phyloP scores from a whole-genome alignment of 257 asterid genomes.

The Paraleonurus japonicus region DNA sequence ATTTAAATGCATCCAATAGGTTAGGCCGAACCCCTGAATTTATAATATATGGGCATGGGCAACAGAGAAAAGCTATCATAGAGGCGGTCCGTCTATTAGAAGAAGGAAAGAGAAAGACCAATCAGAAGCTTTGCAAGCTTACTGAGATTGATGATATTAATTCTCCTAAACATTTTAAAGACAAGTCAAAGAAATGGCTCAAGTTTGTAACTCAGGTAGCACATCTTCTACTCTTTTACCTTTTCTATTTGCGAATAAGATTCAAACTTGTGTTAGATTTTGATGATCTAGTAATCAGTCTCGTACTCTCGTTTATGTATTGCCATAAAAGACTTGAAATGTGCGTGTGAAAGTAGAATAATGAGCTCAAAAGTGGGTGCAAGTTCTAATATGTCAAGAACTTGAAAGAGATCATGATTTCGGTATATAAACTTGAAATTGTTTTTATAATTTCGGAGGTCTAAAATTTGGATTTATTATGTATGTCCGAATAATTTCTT shows the following conservation, averaged over 20 bases:
- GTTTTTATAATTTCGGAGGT: neutral
- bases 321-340: neutral
- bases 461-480: slow-evolving; percentile 11
- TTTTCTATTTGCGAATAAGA: slow-evolving; percentile 10
- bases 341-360: neutral
- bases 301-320: neutral
- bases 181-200: slow-evolving; percentile 92
- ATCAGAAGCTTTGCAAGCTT: slow-evolving; percentile 40
- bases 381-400: slow-evolving; percentile 15
- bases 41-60: slow-evolving; percentile 88
- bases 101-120: slow-evolving; percentile 50
- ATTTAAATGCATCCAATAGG: slow-evolving; percentile 49
- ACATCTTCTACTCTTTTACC: neutral
- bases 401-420: slow-evolving; percentile 17
- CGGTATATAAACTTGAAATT: neutral
- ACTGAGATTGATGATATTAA: slow-evolving; percentile 41
- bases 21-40: slow-evolving; percentile 79
- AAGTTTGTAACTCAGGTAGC: slow-evolving; percentile 81
- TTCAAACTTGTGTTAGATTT: slow-evolving; percentile 1
- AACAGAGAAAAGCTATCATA: slow-evolving; percentile 87
- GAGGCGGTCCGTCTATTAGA: slow-evolving; percentile 85
- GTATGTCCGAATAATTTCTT: neutral
- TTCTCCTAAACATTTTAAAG: slow-evolving; percentile 75
- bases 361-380: slow-evolving; percentile 6
- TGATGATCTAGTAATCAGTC: slow-evolving; percentile 3